phyloP scores from a whole-genome alignment of 1,284 basidiomycete species.

The Cutaneotrichosporon dermatis region DNA sequence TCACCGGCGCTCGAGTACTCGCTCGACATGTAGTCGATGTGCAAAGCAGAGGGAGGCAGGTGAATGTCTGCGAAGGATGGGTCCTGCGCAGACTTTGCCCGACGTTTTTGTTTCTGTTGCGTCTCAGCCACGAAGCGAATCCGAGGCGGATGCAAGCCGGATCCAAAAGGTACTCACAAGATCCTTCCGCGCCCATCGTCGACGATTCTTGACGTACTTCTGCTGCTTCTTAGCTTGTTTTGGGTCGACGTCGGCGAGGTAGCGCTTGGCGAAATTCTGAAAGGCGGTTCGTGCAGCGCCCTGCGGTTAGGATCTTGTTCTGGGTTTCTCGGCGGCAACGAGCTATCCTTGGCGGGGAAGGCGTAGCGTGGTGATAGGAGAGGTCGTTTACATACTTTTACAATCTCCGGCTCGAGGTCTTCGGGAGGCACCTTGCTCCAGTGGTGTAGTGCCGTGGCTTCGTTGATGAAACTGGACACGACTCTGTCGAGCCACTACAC shows the following conservation, averaged over 20 bases:
- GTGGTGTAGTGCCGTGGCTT: slow-evolving; percentile 11
- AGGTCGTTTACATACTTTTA: slow-evolving; percentile 12
- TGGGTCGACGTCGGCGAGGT: slow-evolving; percentile 36
- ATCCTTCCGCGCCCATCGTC: slow-evolving; percentile 49
- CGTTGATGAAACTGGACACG: slow-evolving; percentile 17
- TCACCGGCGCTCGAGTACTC: slow-evolving; percentile 47
- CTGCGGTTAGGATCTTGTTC: slow-evolving; percentile 9
- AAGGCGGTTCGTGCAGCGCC: slow-evolving; percentile 38
- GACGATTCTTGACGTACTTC: slow-evolving; percentile 38
- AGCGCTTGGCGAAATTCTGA: slow-evolving; percentile 42
- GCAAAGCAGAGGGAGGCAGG: slow-evolving; percentile 32
- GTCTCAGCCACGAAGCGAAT: background rate
- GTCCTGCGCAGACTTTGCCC: slow-evolving; percentile 33
- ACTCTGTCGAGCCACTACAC: slow-evolving; percentile 24
- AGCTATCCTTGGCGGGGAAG: no score
- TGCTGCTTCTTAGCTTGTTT: slow-evolving; percentile 32
- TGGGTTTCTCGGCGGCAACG: no score
- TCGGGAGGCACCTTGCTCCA: slow-evolving; percentile 21
- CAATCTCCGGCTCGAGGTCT: slow-evolving; percentile 22
- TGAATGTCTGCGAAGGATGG: slow-evolving; percentile 20
- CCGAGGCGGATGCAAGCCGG: background rate
- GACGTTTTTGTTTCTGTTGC: slow-evolving; percentile 45
- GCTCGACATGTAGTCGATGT: slow-evolving; percentile 48
- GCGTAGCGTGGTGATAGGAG: no score
- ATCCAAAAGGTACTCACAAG: slow-evolving; percentile 27